phyloP scores from a whole-genome alignment of 306 rosid species.

The Lagenaria siceraria region DNA sequence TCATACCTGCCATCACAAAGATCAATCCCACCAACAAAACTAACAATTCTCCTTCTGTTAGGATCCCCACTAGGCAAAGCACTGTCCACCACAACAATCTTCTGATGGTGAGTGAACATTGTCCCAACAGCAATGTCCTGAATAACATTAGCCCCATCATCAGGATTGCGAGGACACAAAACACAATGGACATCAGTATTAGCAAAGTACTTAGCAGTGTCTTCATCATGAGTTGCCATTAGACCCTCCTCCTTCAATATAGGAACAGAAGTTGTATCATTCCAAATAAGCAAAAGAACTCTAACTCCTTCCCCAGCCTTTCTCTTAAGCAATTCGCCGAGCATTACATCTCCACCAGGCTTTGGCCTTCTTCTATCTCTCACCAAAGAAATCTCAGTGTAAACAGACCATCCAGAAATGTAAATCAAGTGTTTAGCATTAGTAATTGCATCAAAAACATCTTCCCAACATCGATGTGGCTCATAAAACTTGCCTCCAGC shows the following conservation, averaged over 20 bases:
- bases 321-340: conserved; percentile 31
- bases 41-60: conserved; percentile 24
- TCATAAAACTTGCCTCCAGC: conserved; percentile 34
- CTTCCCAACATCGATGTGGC: conserved; percentile 44
- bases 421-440: conserved; percentile 40
- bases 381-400: conserved; percentile 25
- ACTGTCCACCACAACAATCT: conserved; percentile 33
- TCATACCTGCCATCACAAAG: conserved; percentile 42
- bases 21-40: conserved; percentile 43
- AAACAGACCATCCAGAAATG: conserved; percentile 42
- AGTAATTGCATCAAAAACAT: conserved; percentile 35
- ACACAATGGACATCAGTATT: conserved; percentile 27
- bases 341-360: conserved; percentile 28
- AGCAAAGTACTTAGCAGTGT: conserved; percentile 25
- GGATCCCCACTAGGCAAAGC: conserved; percentile 25
- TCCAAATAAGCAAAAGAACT: conserved; percentile 41
- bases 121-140: conserved; percentile 26
- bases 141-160: conserved; percentile 29
- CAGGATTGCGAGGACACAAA: conserved; percentile 41
- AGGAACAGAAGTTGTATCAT: conserved; percentile 32
- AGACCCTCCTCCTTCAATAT: conserved; percentile 29
- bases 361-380: conserved; percentile 37
- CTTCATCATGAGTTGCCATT: conserved; percentile 44
- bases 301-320: conserved; percentile 39
- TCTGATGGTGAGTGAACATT: conserved; percentile 47